Evolutionary conservation across 225 moss, liverwort and hornwort species (phyloP), one percentile per base, ranked within the genome.

Genomic region (Antitrichia curtipendula): DNA sequence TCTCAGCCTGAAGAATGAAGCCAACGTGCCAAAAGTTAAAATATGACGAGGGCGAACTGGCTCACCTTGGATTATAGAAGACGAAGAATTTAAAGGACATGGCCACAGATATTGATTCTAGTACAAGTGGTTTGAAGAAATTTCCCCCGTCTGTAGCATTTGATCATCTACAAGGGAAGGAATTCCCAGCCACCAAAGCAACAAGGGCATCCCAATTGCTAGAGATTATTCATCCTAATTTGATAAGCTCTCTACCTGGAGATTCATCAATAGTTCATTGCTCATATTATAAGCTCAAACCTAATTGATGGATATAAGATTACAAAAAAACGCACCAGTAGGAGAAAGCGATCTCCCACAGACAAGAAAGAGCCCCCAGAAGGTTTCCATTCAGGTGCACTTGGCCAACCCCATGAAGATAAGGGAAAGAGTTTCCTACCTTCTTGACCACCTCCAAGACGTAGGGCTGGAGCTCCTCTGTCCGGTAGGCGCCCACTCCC

Each of bases 361-460:
- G 73, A 41, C 41, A 66, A 75, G 27, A 66, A 62, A 36, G 38
- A 28, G 16, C 1, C 75, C 16, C 56, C n/a, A 38, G 56, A 56
- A 10, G 62, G 52, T 50, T 23, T 62, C 17, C 34, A 45, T 59
- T 72, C 24, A 59, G 34, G 25, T 34, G 15, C 29, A 40, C 64
- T 53, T 76, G n/a, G 76, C 15, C 77, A 77, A 54, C 65, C 54
- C 85, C 64, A 32, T 28, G 32, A 45, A 54, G 61, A n/a, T 25
- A 24, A 54, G 19, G 53, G 36, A n/a, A 53, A 32, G 29, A 31
- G 12, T 28, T 36, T 87, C 17, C 64, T 64, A 97, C 96, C 96
- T 98, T 98, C 88, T 94, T 96, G 20, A 99, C 98, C n/a, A 99
- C 97, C 83, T 95, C 94, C 92, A 99, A 92, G 74, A 99, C 98